Conservation (phyloP, 495 filamentous ascomycete genomes). For the Opeltia flavorubescens region DNA sequence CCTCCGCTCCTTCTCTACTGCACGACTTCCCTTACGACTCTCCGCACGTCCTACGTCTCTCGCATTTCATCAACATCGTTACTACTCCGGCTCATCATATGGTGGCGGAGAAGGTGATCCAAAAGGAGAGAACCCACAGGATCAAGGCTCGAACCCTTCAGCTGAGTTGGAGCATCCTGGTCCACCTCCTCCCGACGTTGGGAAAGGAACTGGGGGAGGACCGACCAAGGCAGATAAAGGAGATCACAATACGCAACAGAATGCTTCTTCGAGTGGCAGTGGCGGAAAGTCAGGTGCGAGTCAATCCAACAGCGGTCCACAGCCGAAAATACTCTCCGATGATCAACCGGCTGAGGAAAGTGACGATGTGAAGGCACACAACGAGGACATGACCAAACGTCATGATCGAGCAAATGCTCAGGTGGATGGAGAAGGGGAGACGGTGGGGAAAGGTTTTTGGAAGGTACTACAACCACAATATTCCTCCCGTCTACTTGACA, state of each 20-base stretch:
- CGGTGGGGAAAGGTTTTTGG: slow-evolving; percentile 18
- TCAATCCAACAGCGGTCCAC: slow-evolving; percentile 7
- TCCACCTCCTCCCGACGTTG: slow-evolving; percentile 15
- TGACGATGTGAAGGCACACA: slow-evolving; percentile 14
- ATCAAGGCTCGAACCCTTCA: slow-evolving; percentile 22
- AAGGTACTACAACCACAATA: not conserved
- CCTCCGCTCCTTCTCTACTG: not conserved
- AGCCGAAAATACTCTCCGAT: slow-evolving; percentile 18
- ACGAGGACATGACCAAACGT: slow-evolving; percentile 16
- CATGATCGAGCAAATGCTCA: slow-evolving; percentile 17
- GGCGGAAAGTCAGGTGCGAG: not conserved
- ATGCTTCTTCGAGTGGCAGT: slow-evolving; percentile 3
- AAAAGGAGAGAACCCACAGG: slow-evolving; percentile 21
- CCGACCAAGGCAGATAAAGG: slow-evolving; percentile 12
- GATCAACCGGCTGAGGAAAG: slow-evolving; percentile 5
- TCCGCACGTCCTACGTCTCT: not conserved
- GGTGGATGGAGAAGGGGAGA: slow-evolving; percentile 11
- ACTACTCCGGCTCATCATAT: slow-evolving; percentile 11
- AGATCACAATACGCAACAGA: slow-evolving; percentile 13
- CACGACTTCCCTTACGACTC: not conserved
- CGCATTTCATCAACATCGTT: slow-evolving; percentile 8
- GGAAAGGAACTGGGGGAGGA: slow-evolving; percentile 14
- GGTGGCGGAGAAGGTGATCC: slow-evolving; percentile 15
- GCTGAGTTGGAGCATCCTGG: slow-evolving; percentile 19
- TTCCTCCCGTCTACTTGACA: not conserved